Base-by-base conservation (phyloP, 768 basidiomycete species). In the Kockovaella imperatae region DNA sequence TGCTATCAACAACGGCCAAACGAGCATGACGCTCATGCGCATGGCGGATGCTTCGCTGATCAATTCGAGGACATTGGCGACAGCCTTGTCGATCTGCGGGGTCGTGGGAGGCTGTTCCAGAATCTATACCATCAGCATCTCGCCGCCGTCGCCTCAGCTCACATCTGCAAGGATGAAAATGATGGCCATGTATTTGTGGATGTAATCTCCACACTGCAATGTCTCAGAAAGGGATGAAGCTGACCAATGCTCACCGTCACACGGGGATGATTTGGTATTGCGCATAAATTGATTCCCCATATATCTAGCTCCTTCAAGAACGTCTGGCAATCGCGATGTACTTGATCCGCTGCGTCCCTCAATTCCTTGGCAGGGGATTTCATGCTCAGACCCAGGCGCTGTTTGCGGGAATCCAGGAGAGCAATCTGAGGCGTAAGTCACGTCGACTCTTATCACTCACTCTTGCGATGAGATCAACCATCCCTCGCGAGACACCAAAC, bases 1-100 rank as follows among this genome's bases (percentile, higher is more conserved):
- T 14, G 58, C 58, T 28, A 64, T 61, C 7, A 64, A 45, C 5
- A 64, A 49, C 4, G 62, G 62, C 62, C 62, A 64, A 17, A 59
- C 52, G 25, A 64, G 50, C 62, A 61, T 60, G 29, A 64, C 59
- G 6, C 52, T 50, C 54, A 60, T 52, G 8, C 58, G 42, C 58
- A 60, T 60, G 15, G 59, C 56, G 5, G 62, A 47, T 8, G 57
- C 59, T 45, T 64, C 62, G 36, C 54, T 54, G 31, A 54, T 52
- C 3, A 64, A 53, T 35, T 64, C 62, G 14, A 64, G 48, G 26
- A 64, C 56, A 35, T 49, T 42, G 45, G 58, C 50, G 23, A 61
- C 50, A 1, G 57, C 42, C 17, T 45, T 38, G 15, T 38, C 38
- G 25, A 61, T 52, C 3, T 56, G 49, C 8, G 59, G 59, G 6